Evolutionary conservation across 2,329 filamentous ascomycete genomes (phyloP).

Genomic region (Cadophora sp.): DNA sequence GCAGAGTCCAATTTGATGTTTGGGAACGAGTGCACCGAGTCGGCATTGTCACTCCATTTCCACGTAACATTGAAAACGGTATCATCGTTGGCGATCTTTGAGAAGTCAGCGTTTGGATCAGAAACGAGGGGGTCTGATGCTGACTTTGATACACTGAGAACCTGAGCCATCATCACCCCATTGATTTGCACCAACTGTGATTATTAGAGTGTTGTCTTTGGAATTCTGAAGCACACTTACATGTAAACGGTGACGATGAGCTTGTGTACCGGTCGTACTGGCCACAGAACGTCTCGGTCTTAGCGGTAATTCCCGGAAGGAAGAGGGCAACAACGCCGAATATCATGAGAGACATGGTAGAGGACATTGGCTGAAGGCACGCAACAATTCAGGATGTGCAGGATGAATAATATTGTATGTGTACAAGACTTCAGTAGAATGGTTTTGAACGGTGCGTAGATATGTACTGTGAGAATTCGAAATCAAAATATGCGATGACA

Average conservation of each 20-base stretch:
- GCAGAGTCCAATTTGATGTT: slow-evolving; percentile 26
- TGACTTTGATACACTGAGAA: slow-evolving; percentile 21
- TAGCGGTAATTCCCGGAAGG: background rate
- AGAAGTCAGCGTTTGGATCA: background rate
- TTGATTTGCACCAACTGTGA: slow-evolving; percentile 21
- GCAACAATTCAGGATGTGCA: too few species aligned
- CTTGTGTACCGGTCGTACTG: slow-evolving; percentile 4
- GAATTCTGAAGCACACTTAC: background rate
- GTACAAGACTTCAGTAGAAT: too few species aligned
- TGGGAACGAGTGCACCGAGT: slow-evolving; percentile 26
- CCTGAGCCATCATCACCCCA: slow-evolving; percentile 28
- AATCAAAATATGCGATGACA: too few species aligned
- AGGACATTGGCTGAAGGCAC: background rate
- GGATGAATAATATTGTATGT: too few species aligned
- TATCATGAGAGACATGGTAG: background rate
- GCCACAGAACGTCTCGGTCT: slow-evolving; percentile 8
- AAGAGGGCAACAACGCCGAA: background rate
- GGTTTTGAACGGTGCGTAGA: too few species aligned
- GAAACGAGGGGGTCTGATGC: background rate
- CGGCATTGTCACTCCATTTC: slow-evolving; percentile 25
- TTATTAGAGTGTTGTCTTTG: background rate
- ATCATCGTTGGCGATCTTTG: slow-evolving; percentile 18
- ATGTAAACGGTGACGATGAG: background rate
- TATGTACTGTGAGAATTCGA: too few species aligned
- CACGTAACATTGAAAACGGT: slow-evolving; percentile 25